Evolutionary conservation across 495 filamentous ascomycete species (phyloP).

Genomic region (Penicillium lagena): DNA sequence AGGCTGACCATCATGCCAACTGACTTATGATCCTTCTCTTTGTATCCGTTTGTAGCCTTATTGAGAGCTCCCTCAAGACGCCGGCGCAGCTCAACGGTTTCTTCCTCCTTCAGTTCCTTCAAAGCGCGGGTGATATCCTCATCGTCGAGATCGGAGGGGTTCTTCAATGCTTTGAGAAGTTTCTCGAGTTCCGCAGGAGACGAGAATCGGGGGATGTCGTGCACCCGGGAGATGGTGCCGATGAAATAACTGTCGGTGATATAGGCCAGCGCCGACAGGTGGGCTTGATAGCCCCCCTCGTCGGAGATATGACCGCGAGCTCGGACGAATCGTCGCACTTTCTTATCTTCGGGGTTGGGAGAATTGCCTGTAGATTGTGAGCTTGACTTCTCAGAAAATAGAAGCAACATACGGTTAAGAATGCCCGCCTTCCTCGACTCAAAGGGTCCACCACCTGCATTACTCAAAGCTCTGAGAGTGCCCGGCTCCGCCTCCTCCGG

Average conservation of each 20-base stretch:
- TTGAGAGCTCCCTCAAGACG: conserved; percentile 30
- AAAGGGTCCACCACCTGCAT: conserved; percentile 35
- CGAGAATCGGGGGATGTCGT: conserved; percentile 61
- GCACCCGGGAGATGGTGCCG: conserved; percentile 73
- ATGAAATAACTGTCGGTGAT: conserved; percentile 90
- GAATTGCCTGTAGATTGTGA: conserved; percentile 24
- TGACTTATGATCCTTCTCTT: conserved; percentile 22
- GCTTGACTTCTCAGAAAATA: neutral
- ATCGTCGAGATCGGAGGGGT: conserved; percentile 38
- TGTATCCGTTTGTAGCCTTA: conserved; percentile 14
- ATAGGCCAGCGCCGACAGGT: conserved; percentile 84
- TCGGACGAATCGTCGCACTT: conserved; percentile 71
- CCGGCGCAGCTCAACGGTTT: conserved; percentile 31
- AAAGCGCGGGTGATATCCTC: conserved; percentile 35
- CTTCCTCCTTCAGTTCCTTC: conserved; percentile 38
- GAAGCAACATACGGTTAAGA: conserved; percentile 31
- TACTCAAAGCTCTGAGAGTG: conserved; percentile 16
- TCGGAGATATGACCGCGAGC: conserved; percentile 66
- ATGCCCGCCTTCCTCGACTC: conserved; percentile 34
- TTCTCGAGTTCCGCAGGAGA: conserved; percentile 31
- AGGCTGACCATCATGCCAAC: conserved; percentile 96
- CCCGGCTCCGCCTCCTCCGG: conserved; percentile 18
- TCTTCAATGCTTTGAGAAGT: conserved; percentile 36
- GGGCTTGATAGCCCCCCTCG: conserved; percentile 67
- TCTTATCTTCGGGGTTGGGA: conserved; percentile 55